Conservation (phyloP, 805 yeast species). For the Pichia cabralensis region DNA sequence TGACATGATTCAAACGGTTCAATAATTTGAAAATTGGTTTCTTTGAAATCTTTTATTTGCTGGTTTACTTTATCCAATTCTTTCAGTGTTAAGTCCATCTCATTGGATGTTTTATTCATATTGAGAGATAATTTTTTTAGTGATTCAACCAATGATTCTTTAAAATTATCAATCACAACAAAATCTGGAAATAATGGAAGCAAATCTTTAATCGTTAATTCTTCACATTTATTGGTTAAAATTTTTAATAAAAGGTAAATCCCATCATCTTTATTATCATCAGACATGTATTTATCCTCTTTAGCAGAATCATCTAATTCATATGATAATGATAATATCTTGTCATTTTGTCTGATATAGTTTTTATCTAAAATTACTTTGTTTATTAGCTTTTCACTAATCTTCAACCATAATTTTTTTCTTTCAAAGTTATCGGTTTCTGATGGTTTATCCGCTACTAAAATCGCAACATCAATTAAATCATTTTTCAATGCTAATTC, state of each 20-base stretch:
- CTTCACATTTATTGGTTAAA: conserved; percentile 34
- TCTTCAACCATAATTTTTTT: conserved; percentile 65
- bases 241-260: conserved; percentile 26
- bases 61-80: conserved; percentile 49
- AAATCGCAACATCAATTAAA: conserved; percentile 46
- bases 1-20: conserved; percentile 82
- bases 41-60: conserved; percentile 43
- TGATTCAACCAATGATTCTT: conserved; percentile 74
- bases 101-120: conserved; percentile 56
- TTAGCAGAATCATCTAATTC: too few species aligned
- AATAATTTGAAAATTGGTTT: conserved; percentile 50
- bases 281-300: too few species aligned
- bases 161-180: conserved; percentile 69
- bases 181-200: conserved; percentile 80
- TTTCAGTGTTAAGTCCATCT: conserved; percentile 63
- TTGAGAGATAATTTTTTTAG: conserved; percentile 60
- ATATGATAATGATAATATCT: too few species aligned
- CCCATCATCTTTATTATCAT: conserved; percentile 14
- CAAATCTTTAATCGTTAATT: conserved; percentile 66
- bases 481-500: conserved; percentile 56
- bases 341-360: conserved; percentile 16
- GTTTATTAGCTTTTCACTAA: conserved; percentile 40
- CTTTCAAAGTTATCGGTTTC: conserved; percentile 31
- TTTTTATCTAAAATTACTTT: conserved; percentile 24
- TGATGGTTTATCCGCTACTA: conserved; percentile 44